Evolutionary conservation across 2,329 filamentous ascomycete species (phyloP).

Genomic region (Sarocladium oryzae): DNA sequence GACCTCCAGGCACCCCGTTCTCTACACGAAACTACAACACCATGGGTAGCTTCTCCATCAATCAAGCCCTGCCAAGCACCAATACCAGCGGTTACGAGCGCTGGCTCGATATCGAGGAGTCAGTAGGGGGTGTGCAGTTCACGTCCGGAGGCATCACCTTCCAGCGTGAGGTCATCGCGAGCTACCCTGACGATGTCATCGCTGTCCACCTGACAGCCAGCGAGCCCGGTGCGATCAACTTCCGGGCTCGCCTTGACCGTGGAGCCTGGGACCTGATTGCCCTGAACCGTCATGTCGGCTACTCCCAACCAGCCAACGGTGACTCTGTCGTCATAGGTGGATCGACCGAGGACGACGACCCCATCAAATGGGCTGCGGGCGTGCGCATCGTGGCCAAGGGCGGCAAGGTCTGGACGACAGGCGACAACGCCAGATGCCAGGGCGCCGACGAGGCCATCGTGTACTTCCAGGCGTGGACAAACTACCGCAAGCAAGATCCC

Average conservation of each 20-base stretch:
- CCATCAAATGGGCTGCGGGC: conserved; percentile 14
- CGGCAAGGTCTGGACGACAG: conserved; percentile 15
- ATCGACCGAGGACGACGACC: conserved; percentile 13
- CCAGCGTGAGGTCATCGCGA: conserved; percentile 18
- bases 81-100: conserved; percentile 23
- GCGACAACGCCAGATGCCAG: conserved; percentile 16
- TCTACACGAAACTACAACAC: conserved; percentile 33
- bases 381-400: conserved; percentile 15
- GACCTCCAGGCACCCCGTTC: conserved; percentile 28
- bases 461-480: conserved; percentile 17
- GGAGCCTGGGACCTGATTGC: conserved; percentile 8
- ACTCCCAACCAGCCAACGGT: conserved; percentile 8
- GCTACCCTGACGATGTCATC: conserved; percentile 18
- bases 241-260: conserved; percentile 9
- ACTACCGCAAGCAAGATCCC: conserved; percentile 14
- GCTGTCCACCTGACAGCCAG: conserved; percentile 15
- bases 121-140: conserved; percentile 13
- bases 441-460: conserved; percentile 16
- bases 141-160: conserved; percentile 14
- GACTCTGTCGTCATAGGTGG: conserved; percentile 10
- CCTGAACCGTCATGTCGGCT: conserved; percentile 9
- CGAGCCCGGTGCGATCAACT: conserved; percentile 12
- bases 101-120: conserved; percentile 14
- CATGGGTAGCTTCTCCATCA: conserved; percentile 20
- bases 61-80: not conserved